Evolutionary conservation across 331 rosid genomes (phyloP).

Genomic region (Rhamnella rubrinervis): DNA sequence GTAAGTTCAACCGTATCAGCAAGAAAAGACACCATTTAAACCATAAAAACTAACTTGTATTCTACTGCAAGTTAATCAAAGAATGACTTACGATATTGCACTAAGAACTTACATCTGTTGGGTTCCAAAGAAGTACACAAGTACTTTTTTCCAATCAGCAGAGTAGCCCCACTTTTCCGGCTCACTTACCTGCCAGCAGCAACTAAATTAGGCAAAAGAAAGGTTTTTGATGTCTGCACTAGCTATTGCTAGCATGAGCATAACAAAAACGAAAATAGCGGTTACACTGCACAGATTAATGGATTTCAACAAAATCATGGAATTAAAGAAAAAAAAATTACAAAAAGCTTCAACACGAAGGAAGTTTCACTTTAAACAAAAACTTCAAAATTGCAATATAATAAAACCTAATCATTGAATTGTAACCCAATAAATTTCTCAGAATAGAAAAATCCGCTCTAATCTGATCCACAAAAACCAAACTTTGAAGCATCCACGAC

Average conservation of each 20-base stretch:
- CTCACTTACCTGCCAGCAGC: conserved; percentile 81
- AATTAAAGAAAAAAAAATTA: no score
- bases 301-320: no score
- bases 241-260: no score
- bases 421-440: background rate
- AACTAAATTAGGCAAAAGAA: conserved; percentile 18
- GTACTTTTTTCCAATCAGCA: conserved; percentile 86
- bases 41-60: conserved; percentile 8
- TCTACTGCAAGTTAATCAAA: conserved; percentile 1
- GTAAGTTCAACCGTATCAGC: no score
- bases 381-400: background rate
- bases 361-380: conserved; percentile 8
- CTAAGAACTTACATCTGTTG: conserved; percentile 79
- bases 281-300: no score
- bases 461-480: conserved; percentile 15
- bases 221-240: no score
- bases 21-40: background rate
- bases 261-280: no score
- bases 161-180: conserved; percentile 93
- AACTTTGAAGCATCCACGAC: background rate
- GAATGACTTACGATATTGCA: background rate
- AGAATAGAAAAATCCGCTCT: background rate
- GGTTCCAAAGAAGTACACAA: conserved; percentile 91
- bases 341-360: background rate
- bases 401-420: no score